Evolutionary conservation across 177 flowering plant genomes (phyloP).

Genomic region (Vitis hybrid): DNA sequence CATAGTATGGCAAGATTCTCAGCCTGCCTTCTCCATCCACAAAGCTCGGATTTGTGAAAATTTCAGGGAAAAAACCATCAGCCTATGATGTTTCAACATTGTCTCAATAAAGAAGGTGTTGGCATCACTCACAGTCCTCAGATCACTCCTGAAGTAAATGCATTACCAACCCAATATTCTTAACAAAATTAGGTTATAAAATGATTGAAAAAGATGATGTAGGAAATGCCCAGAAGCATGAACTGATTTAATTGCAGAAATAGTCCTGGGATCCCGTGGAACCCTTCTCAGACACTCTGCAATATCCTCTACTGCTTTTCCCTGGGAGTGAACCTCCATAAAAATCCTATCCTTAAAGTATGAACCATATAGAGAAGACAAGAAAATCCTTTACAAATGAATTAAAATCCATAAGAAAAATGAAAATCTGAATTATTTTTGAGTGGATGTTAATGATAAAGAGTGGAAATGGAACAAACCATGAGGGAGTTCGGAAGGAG

Average conservation of each 20-base stretch:
- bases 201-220: no score
- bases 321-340: slow-evolving; percentile 17
- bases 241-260: slow-evolving; percentile 22
- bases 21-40: slow-evolving; percentile 24
- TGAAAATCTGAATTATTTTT: no score
- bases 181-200: no score
- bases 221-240: slow-evolving; percentile 15
- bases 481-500: slow-evolving; percentile 19
- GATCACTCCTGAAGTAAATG: slow-evolving; percentile 11
- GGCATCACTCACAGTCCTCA: slow-evolving; percentile 37
- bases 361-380: no score
- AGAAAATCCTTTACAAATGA: no score
- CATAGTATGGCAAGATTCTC: slow-evolving; percentile 20
- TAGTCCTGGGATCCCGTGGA: slow-evolving; percentile 19
- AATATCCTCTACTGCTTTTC: slow-evolving; percentile 16
- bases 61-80: slow-evolving; percentile 27
- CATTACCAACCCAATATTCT: no score
- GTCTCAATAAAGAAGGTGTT: slow-evolving; percentile 46
- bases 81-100: slow-evolving; percentile 37
- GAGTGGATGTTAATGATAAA: no score
- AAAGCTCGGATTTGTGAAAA: slow-evolving; percentile 19
- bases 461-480: neutral
- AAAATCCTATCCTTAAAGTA: slow-evolving; percentile 20
- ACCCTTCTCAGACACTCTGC: slow-evolving; percentile 6
- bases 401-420: no score